phyloP scores from a whole-genome alignment of 148 eudicot genomes.

The Rhododendron kiyosumense region DNA sequence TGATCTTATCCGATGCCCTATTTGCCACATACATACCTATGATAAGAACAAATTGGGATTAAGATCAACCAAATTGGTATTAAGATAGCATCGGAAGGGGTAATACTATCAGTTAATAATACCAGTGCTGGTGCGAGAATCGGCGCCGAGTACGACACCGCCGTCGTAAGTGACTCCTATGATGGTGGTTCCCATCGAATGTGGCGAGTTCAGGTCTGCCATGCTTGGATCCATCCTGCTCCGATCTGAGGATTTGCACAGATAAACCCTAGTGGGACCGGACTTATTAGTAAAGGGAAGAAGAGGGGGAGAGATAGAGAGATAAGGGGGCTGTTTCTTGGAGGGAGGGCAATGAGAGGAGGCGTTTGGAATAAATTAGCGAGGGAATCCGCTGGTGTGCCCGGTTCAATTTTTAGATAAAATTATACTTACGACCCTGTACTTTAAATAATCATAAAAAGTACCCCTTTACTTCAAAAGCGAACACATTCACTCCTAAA shows the following conservation, averaged over 20 bases:
- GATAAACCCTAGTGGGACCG: neutral
- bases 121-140: constrained; percentile 99
- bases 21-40: constrained; percentile 91
- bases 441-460: neutral
- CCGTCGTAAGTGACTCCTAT: constrained; percentile 92
- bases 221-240: constrained; percentile 8
- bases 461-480: neutral
- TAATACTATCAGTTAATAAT: neutral
- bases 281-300: neutral
- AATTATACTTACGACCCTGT: too few species aligned
- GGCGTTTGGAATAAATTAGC: too few species aligned
- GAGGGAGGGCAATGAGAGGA: neutral
- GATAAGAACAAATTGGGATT: neutral
- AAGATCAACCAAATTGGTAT: neutral
- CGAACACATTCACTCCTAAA: neutral
- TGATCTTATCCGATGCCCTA: constrained; percentile 98
- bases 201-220: constrained; percentile 46
- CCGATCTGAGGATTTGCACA: neutral
- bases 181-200: constrained; percentile 95
- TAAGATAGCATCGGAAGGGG: neutral
- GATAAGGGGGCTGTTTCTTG: neutral
- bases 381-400: too few species aligned
- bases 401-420: too few species aligned
- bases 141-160: constrained; percentile 96
- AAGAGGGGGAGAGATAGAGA: neutral